Conservation (phyloP, 2,329 filamentous ascomycete species). For the Eutypella sp. region DNA sequence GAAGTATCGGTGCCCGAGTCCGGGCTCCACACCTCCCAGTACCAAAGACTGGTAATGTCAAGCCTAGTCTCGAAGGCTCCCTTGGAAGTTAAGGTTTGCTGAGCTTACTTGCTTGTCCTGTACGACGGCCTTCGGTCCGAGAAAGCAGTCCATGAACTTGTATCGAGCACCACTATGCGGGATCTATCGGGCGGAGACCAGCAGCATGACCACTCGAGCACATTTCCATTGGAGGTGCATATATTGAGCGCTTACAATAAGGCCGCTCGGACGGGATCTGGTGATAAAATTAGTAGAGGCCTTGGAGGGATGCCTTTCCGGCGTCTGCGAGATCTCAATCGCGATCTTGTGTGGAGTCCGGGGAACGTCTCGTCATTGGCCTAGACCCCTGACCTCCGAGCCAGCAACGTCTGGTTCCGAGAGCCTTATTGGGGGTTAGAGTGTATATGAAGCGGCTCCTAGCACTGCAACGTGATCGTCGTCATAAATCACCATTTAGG, state of each 20-base stretch:
- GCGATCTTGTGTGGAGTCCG: slow-evolving; percentile 10
- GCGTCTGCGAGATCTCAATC: slow-evolving; percentile 6
- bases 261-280: too few relatives aligned
- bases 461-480: slow-evolving; percentile 1
- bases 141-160: neutral
- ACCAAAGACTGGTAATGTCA: neutral
- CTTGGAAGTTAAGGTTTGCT: neutral
- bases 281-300: slow-evolving; percentile 8
- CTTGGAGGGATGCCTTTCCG: neutral
- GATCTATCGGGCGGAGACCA: neutral
- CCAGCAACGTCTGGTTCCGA: slow-evolving; percentile 1
- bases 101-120: neutral
- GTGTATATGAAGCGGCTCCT: slow-evolving; percentile 8
- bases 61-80: neutral
- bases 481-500: slow-evolving; percentile 1
- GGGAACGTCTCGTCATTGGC: slow-evolving; percentile 7
- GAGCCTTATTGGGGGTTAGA: slow-evolving; percentile 2
- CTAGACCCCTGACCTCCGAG: slow-evolving; percentile 1
- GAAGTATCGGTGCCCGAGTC: neutral
- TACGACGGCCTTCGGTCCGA: neutral
- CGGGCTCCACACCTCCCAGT: neutral
- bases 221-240: neutral
- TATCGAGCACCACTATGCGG: neutral
- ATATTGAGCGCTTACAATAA: neutral
- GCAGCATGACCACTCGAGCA: neutral